These are phyloP conservation scores for Calonectria crousiana DNA, from an alignment of 2,329 filamentous ascomycete species.

Conservation along the genomic window DNA sequence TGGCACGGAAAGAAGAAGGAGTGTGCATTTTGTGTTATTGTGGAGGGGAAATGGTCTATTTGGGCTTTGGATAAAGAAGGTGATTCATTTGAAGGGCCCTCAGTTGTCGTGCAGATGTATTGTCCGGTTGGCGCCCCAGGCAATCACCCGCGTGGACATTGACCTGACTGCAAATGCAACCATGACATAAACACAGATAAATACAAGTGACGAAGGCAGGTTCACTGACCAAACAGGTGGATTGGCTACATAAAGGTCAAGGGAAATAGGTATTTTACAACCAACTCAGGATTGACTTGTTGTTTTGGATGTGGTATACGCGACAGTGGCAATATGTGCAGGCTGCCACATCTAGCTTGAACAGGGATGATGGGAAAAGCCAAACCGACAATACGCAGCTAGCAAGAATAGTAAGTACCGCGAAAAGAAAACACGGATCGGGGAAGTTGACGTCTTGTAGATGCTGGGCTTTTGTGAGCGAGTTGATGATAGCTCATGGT, in stretches of 20 bases:
- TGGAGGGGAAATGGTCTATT: not conserved
- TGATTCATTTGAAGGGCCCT: not conserved
- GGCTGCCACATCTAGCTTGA: not conserved
- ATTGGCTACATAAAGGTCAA: conserved; percentile 5
- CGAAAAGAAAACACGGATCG: not conserved
- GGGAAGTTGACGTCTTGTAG: not conserved
- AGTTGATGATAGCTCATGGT: conserved; percentile 8
- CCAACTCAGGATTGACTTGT: not conserved
- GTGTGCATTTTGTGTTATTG: conserved; percentile 4
- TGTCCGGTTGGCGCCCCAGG: conserved; percentile 9
- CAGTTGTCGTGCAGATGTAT: not conserved
- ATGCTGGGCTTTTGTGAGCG: not conserved
- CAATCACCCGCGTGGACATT: not conserved
- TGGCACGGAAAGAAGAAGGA: not conserved
- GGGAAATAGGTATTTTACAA: not conserved
- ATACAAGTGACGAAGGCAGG: not conserved
- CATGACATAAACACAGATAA: not conserved
- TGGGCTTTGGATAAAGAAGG: not conserved
- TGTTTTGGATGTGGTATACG: not conserved
- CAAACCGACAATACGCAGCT: not conserved
- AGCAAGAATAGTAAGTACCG: not conserved
- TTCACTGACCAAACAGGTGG: not conserved
- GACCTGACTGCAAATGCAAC: not conserved
- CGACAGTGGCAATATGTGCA: not conserved
- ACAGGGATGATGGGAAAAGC: not conserved